Base-by-base conservation (phyloP, 106 monocot genomes). In the Cymbidium sinense region DNA sequence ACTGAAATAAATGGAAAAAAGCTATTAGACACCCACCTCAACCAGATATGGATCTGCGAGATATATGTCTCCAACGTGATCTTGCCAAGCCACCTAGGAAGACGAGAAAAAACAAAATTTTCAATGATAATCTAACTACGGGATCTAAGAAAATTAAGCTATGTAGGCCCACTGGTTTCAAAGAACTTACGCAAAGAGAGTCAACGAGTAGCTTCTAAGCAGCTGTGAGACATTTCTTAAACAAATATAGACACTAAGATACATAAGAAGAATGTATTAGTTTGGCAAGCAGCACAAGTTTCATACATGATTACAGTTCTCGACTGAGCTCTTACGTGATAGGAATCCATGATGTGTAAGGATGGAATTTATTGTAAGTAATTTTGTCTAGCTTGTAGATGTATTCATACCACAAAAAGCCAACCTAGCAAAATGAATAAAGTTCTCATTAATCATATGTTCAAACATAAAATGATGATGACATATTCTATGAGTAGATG, bases 341-440 rank as follows among this genome's bases (percentile, higher is more conserved):
- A 47, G 98, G 98, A 75, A 98, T 98, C 98, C 98, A 98, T 75
- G 98, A 98, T 50, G 98, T 98, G 80, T 98, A 98, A 18, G 98
- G 94, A 86, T 98, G 98, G 71, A 85, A 92, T 64, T 90, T 94
- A 78, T 98, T 98, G 79, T 98, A 98, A 10, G 88, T 90, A 76
- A 94, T 81, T 83, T 79, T 94, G 72, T 98, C 98, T 50, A 98
- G 82, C 83, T 92, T 98, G 82, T 98, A 98, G 64, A 98, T 90
- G 29, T 94, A 92, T 44, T 98, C 98, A 62, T 84, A 98, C 98
- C 98, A 98, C 31, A 94, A 36, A 77, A 83, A 90, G 17, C 92
- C 92, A 79, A 81, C 83, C 98, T 98, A 78, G 81, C 76, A 80
- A 34, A 76, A 17, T 70, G 34, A n/a, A 67, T 21, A 33, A 67